phyloP scores from a whole-genome alignment of 2,329 filamentous ascomycete genomes.

The Trichophyton mentagrophytes region DNA sequence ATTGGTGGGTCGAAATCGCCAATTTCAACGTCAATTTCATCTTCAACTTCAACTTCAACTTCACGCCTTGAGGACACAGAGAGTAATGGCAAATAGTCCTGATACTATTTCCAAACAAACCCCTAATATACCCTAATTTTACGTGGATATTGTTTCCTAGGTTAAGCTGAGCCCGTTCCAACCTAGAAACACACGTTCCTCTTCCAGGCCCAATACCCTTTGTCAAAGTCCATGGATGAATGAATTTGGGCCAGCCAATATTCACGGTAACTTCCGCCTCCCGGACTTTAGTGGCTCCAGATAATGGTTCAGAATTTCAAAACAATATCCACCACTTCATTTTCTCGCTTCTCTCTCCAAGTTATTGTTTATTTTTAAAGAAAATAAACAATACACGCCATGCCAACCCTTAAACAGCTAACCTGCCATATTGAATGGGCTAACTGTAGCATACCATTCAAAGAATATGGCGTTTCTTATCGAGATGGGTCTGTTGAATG shows the following conservation, averaged over 20 bases:
- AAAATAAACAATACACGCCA: slow-evolving; percentile 17
- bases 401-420: slow-evolving; percentile 44
- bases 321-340: neutral
- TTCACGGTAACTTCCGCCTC: neutral
- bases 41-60: neutral
- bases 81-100: neutral
- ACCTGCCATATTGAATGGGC: slow-evolving; percentile 40
- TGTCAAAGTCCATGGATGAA: neutral
- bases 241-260: neutral
- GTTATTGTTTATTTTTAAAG: neutral
- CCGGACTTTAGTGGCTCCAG: neutral
- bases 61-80: neutral
- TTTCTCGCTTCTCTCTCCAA: neutral
- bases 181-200: neutral
- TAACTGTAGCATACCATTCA: slow-evolving; percentile 31
- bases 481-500: slow-evolving; percentile 41
- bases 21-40: neutral
- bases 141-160: neutral
- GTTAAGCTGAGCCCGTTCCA: neutral
- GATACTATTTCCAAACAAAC: neutral
- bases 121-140: neutral
- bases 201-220: neutral
- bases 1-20: neutral
- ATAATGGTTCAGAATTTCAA: neutral
- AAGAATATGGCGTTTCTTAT: slow-evolving; percentile 40